phyloP scores from a whole-genome alignment of 202 grass and related monocot genomes.

The Tripidium arundinaceum region DNA sequence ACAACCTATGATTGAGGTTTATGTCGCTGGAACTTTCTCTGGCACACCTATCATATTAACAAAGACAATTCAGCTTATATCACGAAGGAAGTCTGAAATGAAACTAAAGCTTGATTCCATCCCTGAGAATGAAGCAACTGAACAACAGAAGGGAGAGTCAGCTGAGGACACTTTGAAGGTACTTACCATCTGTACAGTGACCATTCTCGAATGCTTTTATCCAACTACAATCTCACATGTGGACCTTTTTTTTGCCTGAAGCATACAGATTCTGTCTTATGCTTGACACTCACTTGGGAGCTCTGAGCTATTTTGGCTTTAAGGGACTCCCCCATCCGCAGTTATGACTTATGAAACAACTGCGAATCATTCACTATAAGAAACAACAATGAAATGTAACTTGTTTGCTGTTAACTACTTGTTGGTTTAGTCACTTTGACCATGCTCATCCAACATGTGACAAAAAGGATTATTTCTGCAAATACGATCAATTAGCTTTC shows the following conservation, averaged over 20 bases:
- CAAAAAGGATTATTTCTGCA: neutral
- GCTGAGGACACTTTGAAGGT: constrained; percentile 51
- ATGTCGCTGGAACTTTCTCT: constrained; percentile 71
- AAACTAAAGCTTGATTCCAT: constrained; percentile 69
- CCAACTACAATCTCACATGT: too few species aligned
- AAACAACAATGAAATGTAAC: neutral
- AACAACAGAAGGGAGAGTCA: constrained; percentile 38
- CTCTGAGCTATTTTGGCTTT: neutral
- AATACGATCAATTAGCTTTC: neutral
- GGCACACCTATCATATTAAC: constrained; percentile 84
- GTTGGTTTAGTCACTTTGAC: too few species aligned
- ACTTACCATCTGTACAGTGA: constrained; percentile 15
- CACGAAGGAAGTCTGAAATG: constrained; percentile 62
- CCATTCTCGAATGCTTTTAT: neutral
- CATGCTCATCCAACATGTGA: too few species aligned
- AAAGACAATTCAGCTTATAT: constrained; percentile 65
- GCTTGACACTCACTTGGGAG: neutral
- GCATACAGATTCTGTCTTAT: neutral
- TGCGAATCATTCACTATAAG: neutral
- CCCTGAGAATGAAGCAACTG: constrained; percentile 71
- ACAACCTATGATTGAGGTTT: constrained; percentile 65
- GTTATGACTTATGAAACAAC: neutral
- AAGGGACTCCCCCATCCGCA: neutral
- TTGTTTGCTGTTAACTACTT: too few species aligned
- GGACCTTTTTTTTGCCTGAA: neutral